A percentile compares a stretch with the other conserved stretches of the same genome.
Evolutionary conservation across 257 asterid species (phyloP).

Genomic region (Penstemon newberryi): DNA sequence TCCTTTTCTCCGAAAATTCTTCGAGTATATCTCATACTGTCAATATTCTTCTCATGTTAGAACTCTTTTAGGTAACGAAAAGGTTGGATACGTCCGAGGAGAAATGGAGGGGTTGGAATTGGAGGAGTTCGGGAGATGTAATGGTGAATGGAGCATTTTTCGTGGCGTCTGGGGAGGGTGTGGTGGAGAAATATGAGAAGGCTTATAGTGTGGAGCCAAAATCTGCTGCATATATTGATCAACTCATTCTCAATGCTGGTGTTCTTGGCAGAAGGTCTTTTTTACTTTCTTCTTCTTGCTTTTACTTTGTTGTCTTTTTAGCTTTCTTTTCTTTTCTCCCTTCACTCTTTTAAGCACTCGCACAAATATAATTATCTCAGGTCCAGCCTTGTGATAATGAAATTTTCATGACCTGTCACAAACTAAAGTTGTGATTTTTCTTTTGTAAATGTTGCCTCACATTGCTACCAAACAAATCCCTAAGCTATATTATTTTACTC

Average conservation of each 20-base stretch:
- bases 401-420: no score
- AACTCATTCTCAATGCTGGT: slow-evolving; percentile 52
- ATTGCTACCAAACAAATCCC: no score
- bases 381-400: no score
- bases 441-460: no score
- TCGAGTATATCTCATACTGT: no score
- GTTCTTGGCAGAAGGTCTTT: slow-evolving; percentile 47
- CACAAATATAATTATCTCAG: no score
- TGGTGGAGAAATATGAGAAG: slow-evolving; percentile 55
- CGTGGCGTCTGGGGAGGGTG: slow-evolving; percentile 58
- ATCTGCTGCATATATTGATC: slow-evolving; percentile 50
- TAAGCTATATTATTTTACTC: no score
- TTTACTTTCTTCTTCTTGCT: not conserved
- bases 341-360: not conserved
- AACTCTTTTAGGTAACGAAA: slow-evolving; percentile 42
- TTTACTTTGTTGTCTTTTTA: slow-evolving; percentile 1
- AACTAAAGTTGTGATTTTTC: no score
- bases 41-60: no score
- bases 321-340: not conserved
- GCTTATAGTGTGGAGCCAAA: slow-evolving; percentile 69
- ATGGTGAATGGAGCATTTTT: slow-evolving; percentile 66
- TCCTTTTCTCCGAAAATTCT: no score
- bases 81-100: slow-evolving; percentile 48
- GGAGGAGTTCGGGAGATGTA: slow-evolving; percentile 66
- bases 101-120: slow-evolving; percentile 55